A percentile compares a stretch with the other conserved stretches of the same genome.
These are phyloP conservation scores for Yamagishiella unicocca DNA, from an alignment of 139 green algal genomes.

Conservation along the genomic window DNA sequence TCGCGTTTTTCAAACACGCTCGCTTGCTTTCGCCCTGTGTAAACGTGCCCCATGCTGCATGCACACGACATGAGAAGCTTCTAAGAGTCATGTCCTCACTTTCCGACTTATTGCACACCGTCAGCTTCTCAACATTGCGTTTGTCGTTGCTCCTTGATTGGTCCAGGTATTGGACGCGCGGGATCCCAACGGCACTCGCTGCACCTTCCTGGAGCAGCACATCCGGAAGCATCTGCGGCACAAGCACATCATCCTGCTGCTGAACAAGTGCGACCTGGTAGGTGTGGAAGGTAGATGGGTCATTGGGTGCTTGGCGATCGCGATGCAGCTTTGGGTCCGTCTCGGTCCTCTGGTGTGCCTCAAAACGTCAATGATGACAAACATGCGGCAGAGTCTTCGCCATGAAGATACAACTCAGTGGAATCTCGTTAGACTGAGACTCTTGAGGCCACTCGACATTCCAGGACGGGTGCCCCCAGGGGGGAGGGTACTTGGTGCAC, in stretches of 20 bases:
- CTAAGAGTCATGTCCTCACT: neutral
- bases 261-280: conserved; percentile 99
- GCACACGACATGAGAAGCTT: too few species aligned
- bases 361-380: conserved; percentile 42
- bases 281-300: conserved; percentile 36
- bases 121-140: too few species aligned
- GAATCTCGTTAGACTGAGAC: conserved; percentile 85
- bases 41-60: too few species aligned
- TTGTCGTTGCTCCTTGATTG: too few species aligned
- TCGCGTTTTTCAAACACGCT: too few species aligned
- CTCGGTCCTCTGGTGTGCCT: neutral
- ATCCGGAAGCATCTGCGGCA: conserved; percentile 92
- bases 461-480: too few species aligned
- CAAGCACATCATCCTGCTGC: conserved; percentile 98
- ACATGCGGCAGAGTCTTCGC: neutral
- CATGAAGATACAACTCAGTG: conserved; percentile 48
- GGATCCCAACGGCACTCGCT: conserved; percentile 96
- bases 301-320: too few species aligned
- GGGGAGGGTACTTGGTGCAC: too few species aligned
- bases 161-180: conserved; percentile 94
- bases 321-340: neutral
- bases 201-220: conserved; percentile 93
- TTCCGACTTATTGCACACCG: too few species aligned
- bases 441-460: neutral
- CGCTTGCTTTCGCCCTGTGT: too few species aligned